A percentile compares a stretch with the other conserved stretches of the same genome.
These are phyloP conservation scores for Talaromyces rugulosus DNA, from an alignment of 2,329 filamentous ascomycete species.

Conservation along the genomic window DNA sequence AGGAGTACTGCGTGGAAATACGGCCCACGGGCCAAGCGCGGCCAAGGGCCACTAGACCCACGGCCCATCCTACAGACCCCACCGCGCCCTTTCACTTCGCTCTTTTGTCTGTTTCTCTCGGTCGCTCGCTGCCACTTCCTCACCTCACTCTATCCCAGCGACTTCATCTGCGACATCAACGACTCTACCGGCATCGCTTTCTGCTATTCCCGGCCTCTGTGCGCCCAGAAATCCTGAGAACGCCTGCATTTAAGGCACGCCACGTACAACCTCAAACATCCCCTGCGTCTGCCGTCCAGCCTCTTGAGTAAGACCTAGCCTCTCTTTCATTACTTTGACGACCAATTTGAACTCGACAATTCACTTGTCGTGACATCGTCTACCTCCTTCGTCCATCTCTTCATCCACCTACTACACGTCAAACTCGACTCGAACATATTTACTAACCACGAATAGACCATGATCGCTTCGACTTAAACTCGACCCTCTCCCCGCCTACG, in stretches of 20 bases:
- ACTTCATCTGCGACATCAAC: neutral
- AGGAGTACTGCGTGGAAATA: neutral
- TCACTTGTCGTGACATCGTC: neutral
- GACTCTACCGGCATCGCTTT: neutral
- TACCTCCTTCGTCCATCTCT: neutral
- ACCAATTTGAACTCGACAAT: neutral
- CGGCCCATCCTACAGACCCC: neutral
- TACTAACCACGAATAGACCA: neutral
- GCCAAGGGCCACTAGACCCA: neutral
- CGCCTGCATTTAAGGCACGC: neutral
- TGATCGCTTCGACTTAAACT: neutral
- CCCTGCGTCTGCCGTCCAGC: constrained; percentile 12
- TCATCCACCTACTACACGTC: neutral
- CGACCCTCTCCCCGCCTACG: neutral
- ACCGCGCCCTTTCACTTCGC: neutral
- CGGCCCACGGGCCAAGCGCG: neutral
- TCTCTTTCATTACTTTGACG: neutral
- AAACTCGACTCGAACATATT: neutral
- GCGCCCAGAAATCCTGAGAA: neutral
- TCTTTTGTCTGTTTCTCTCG: neutral
- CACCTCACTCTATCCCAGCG: neutral
- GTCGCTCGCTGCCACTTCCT: neutral
- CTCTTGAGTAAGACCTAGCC: neutral
- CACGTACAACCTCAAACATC: constrained; percentile 2
- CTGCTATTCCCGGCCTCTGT: neutral